phyloP scores from a whole-genome alignment of 1,284 basidiomycete genomes.

The Cyathus pygmaeus region DNA sequence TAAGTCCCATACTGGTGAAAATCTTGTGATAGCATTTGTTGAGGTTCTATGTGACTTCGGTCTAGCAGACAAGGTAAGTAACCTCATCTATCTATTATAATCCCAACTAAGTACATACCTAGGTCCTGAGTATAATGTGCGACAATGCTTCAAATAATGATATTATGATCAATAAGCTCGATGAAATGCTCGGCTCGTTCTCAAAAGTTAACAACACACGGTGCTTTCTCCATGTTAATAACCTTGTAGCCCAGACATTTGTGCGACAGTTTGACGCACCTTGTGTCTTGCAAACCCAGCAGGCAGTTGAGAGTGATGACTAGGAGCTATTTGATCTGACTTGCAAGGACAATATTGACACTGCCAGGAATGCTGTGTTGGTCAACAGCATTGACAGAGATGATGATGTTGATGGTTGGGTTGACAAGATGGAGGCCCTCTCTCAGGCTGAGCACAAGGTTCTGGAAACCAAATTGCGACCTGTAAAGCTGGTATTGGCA shows the following conservation, averaged over 20 bases:
- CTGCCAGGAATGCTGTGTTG: neutral
- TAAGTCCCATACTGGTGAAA: slow-evolving; percentile 20
- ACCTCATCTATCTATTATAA: neutral
- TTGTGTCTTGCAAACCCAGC: neutral
- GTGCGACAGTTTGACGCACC: slow-evolving; percentile 34
- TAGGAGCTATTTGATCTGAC: neutral
- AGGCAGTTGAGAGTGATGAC: slow-evolving; percentile 2
- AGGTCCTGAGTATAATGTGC: slow-evolving; percentile 35
- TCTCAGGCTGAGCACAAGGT: too few species aligned
- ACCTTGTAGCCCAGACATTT: slow-evolving; percentile 39
- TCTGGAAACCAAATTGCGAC: too few species aligned
- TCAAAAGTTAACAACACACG: slow-evolving; percentile 23
- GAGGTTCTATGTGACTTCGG: slow-evolving; percentile 31
- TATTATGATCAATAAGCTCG: slow-evolving; percentile 37
- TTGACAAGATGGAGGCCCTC: too few species aligned
- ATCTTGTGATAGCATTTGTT: slow-evolving; percentile 24
- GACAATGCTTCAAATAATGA: slow-evolving; percentile 44
- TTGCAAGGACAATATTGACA: neutral
- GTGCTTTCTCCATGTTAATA: slow-evolving; percentile 48
- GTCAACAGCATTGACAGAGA: neutral
- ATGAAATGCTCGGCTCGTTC: slow-evolving; percentile 22
- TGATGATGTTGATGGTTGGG: too few species aligned
- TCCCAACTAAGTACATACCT: slow-evolving; percentile 2
- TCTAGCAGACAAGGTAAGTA: slow-evolving; percentile 23
- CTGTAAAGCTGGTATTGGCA: neutral